Evolutionary conservation across 139 green algal genomes (phyloP), one percentile per base, ranked within the genome.

Genomic region (Limnomonas spitsbergensis): DNA sequence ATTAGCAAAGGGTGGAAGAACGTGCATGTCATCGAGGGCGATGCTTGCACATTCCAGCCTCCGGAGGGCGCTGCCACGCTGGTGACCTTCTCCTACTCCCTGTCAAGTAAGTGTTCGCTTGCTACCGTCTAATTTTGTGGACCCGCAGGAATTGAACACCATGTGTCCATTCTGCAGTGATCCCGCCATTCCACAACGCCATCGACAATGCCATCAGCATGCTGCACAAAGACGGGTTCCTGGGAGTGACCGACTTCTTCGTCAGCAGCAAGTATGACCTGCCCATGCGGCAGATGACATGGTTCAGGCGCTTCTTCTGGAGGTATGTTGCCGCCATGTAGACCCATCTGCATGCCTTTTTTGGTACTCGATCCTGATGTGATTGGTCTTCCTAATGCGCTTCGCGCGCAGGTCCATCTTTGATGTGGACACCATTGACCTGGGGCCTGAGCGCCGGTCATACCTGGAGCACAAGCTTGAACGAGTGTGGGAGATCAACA

Each of bases 51-150:
- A 34, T 99, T 97, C 75, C 38, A 67, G 53, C 90, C 89, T 0
- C 83, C 91, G 3, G 83, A 90, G 53, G 86, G 83, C 32, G 83
- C 77, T 42, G 95, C 92, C 2, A 89, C 86, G 14, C 84, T 99
- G n/a, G 86, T 98, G 78, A 99, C 95, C 72, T 99, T 99, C 88
- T 97, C 92, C 72, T 99, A 99, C 89, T 98, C 94, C 0, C 89
- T 99, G 26, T 95, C 94, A 27, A 99, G 89, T 96, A 69, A 78
- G 89, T 78, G 66, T 29, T 53, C 42, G 47, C n/a, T n/a, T n/a
- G n/a, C n/a, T n/a, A n/a, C n/a, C n/a, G n/a, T n/a, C n/a, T n/a
- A 73, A 52, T n/a, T n/a, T n/a, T n/a, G n/a, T n/a, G n/a, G n/a
- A n/a, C n/a, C n/a, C n/a, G n/a, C n/a, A n/a, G n/a, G n/a, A n/a